Evolutionary conservation across 2,329 filamentous ascomycete genomes (phyloP).

Genomic region (Epichloe typhina): DNA sequence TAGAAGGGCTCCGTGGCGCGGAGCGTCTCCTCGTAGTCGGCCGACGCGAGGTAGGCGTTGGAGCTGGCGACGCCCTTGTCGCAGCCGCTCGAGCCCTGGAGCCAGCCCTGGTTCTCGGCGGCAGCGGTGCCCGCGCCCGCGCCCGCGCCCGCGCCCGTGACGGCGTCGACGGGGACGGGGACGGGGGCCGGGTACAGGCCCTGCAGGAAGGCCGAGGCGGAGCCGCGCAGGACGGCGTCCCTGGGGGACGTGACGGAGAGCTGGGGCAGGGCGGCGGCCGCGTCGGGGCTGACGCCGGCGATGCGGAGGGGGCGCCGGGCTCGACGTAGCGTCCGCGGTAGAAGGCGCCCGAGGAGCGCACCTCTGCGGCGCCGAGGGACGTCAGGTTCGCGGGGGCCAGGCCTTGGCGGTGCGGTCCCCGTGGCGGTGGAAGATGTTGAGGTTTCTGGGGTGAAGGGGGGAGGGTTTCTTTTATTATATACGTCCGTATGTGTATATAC

Average conservation of each 20-base stretch:
- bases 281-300: conserved; percentile 48
- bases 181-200: conserved; percentile 45
- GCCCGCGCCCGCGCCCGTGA: conserved; percentile 24
- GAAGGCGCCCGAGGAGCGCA: conserved; percentile 58
- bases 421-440: conserved; percentile 64
- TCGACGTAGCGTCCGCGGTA: conserved; percentile 67
- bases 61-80: conserved; percentile 40
- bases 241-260: conserved; percentile 56
- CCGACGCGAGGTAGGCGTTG: conserved; percentile 38
- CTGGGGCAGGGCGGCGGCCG: conserved; percentile 40
- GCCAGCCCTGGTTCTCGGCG: conserved; percentile 43
- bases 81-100: conserved; percentile 46
- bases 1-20: conserved; percentile 48
- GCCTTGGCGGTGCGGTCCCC: conserved; percentile 77
- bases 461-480: no score
- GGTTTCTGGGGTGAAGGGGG: not conserved
- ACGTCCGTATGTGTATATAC: no score
- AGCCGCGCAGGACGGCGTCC: conserved; percentile 68
- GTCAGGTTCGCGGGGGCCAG: conserved; percentile 58
- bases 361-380: conserved; percentile 63
- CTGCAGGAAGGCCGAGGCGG: conserved; percentile 69
- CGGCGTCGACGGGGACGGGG: conserved; percentile 36
- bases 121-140: conserved; percentile 29
- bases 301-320: conserved; percentile 44
- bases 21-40: conserved; percentile 30